Evolutionary conservation across 75 land plant species (phyloP).

Genomic region (Pinus tabuliformis): DNA sequence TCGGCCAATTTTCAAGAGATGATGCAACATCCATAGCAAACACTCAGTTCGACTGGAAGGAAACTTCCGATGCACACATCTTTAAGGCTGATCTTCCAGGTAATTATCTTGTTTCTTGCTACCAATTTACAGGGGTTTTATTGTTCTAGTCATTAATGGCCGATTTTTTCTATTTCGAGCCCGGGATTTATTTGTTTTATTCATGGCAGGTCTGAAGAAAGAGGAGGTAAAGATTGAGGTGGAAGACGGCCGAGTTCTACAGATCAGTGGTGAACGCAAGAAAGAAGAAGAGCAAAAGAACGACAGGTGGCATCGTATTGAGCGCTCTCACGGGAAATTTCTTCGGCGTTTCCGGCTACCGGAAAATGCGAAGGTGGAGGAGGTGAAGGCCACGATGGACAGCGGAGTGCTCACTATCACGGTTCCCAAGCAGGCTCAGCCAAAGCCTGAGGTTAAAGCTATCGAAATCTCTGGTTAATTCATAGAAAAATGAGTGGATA

Average conservation of each 20-base stretch:
- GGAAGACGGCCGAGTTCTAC: conserved; percentile 30
- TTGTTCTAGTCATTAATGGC: background rate
- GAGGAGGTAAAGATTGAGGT: conserved; percentile 9
- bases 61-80: conserved; percentile 13
- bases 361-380: conserved; percentile 9
- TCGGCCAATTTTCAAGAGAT: too few species aligned
- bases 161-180: conserved; percentile 22
- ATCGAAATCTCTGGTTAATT: conserved; percentile 19
- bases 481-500: too few species aligned
- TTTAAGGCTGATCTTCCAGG: conserved; percentile 23
- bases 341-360: conserved; percentile 24
- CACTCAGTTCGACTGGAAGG: conserved; percentile 23
- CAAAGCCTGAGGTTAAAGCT: conserved; percentile 1
- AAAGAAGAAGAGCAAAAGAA: conserved; percentile 8
- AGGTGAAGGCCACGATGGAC: conserved; percentile 35
- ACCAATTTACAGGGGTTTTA: too few species aligned
- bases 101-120: background rate
- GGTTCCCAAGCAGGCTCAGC: conserved; percentile 14
- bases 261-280: conserved; percentile 27
- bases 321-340: conserved; percentile 20
- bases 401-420: conserved; percentile 33
- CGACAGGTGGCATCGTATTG: conserved; percentile 29
- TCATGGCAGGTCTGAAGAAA: conserved; percentile 18
- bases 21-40: conserved; percentile 15
- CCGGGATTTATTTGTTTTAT: conserved; percentile 10